Evolutionary conservation across 2,329 filamentous ascomycete species (phyloP).

Genomic region (Lasiodiplodia hormozganensis): DNA sequence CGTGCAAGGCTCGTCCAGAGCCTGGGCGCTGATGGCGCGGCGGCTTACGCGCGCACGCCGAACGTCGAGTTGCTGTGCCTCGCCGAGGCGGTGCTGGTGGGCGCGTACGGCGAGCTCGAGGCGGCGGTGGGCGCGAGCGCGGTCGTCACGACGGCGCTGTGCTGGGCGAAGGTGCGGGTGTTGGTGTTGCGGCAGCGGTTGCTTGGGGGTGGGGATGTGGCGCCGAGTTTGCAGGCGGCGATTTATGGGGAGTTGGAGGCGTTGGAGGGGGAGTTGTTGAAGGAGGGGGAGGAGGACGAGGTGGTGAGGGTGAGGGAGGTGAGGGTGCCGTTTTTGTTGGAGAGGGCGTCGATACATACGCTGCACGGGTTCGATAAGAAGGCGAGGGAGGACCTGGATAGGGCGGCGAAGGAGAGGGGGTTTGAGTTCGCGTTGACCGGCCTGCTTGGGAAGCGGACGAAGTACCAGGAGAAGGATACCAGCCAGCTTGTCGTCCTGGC

Average conservation of each 20-base stretch:
- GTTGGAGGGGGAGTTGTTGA: constrained; percentile 55
- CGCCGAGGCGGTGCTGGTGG: constrained; percentile 60
- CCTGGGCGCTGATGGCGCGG: constrained; percentile 82
- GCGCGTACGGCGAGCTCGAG: constrained; percentile 49
- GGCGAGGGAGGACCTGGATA: constrained; percentile 73
- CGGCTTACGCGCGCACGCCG: constrained; percentile 83
- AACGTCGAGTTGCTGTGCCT: constrained; percentile 83
- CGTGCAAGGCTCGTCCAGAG: constrained; percentile 69
- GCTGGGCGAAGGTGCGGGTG: constrained; percentile 73
- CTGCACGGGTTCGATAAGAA: constrained; percentile 82
- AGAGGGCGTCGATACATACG: constrained; percentile 82
- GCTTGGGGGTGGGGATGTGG: constrained; percentile 62
- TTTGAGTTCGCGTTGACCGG: constrained; percentile 87
- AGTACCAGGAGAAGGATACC: constrained; percentile 77
- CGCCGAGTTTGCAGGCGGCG: constrained; percentile 63
- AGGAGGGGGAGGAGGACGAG: constrained; percentile 30
- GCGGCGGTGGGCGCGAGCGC: constrained; percentile 45
- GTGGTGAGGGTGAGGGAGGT: constrained; percentile 37
- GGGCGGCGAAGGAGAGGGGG: constrained; percentile 70
- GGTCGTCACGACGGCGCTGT: constrained; percentile 37
- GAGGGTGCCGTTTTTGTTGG: constrained; percentile 73
- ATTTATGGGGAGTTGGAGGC: constrained; percentile 67
- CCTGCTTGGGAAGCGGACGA: constrained; percentile 82
- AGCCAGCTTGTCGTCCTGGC: constrained; percentile 93
- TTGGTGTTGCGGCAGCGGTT: constrained; percentile 76